Conservation (phyloP, 1,284 basidiomycete genomes). For the Trichosporon sp. region DNA sequence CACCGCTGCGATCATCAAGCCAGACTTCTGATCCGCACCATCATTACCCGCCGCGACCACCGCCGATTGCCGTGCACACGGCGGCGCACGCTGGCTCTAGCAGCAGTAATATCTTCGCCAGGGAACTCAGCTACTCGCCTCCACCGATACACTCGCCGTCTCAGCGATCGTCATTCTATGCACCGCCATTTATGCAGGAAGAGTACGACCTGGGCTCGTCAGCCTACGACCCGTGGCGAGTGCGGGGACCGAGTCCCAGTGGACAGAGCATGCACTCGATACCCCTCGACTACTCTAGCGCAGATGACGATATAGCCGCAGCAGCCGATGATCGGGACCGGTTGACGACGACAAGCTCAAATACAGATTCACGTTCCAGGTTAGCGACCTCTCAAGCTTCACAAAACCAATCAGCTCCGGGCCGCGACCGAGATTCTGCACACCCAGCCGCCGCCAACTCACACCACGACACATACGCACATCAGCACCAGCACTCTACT, state of each 20-base stretch:
- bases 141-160: background rate
- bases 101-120: background rate
- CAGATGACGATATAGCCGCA: background rate
- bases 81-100: background rate
- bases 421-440: background rate
- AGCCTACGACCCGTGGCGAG: background rate
- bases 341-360: background rate
- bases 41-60: too few species aligned
- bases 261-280: background rate
- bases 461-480: conserved; percentile 1
- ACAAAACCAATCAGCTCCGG: conserved; percentile 6
- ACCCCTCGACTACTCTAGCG: background rate
- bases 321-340: background rate
- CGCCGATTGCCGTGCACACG: background rate
- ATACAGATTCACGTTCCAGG: background rate
- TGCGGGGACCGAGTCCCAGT: background rate
- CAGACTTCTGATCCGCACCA: background rate
- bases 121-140: background rate
- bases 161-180: background rate
- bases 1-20: background rate
- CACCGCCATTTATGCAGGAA: background rate
- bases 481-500: conserved; percentile 10
- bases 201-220: conserved; percentile 8
- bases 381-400: background rate
- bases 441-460: conserved; percentile 11